Conservation (phyloP, 177 flowering plant genomes). For the Vitis hybrid region DNA sequence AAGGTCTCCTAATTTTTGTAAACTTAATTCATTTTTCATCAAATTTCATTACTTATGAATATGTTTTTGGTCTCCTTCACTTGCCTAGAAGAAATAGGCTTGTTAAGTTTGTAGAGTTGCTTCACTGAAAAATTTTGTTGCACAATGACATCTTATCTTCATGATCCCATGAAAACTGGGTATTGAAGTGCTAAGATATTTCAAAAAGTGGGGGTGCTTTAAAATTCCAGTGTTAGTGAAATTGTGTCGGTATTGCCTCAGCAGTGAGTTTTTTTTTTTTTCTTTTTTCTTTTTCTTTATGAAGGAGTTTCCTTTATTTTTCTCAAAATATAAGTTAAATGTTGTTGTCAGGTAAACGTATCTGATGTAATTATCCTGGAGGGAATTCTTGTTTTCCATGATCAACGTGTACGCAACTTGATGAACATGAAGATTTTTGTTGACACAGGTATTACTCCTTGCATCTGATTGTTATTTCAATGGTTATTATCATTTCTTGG, state of each 20-base stretch:
- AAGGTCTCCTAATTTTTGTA: too few relatives aligned
- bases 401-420: constrained; percentile 75
- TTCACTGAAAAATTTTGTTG: not conserved
- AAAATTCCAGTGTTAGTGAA: too few relatives aligned
- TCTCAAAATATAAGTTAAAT: not conserved
- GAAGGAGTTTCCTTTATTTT: not conserved
- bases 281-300: not conserved
- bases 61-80: not conserved
- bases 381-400: constrained; percentile 96
- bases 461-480: constrained; percentile 8
- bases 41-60: too few relatives aligned
- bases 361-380: constrained; percentile 97
- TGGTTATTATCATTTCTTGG: constrained; percentile 13
- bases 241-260: too few relatives aligned
- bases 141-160: not conserved
- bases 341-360: constrained; percentile 75
- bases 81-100: not conserved
- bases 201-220: too few relatives aligned
- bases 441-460: constrained; percentile 69
- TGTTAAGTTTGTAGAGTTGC: not conserved
- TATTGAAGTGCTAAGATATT: too few relatives aligned
- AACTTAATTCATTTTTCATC: not conserved
- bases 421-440: constrained; percentile 99
- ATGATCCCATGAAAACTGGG: not conserved
- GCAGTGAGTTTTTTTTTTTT: not conserved